Evolutionary conservation across 768 basidiomycete species (phyloP).

Genomic region (Amyloporia xantha): DNA sequence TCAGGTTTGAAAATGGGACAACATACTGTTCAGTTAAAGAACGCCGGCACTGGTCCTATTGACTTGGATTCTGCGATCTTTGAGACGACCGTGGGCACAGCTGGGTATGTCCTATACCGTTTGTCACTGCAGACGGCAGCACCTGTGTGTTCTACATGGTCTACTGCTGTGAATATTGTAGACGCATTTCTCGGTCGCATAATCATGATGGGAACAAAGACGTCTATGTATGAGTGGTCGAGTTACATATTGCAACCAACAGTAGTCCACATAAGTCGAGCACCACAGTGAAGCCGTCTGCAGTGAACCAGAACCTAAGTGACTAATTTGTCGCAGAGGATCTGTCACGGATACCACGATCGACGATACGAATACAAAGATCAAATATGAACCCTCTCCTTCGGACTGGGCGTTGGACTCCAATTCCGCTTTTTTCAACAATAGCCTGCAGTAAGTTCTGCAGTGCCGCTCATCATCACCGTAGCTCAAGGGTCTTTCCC

Average conservation of each 20-base stretch:
- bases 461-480: neutral
- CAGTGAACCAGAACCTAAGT: neutral
- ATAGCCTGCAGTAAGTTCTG: constrained; percentile 39
- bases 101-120: constrained; percentile 28
- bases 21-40: constrained; percentile 43
- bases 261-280: too few species aligned
- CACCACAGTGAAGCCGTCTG: constrained; percentile 6
- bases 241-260: too few species aligned
- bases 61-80: constrained; percentile 48
- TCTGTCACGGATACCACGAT: constrained; percentile 25
- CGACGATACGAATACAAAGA: constrained; percentile 35
- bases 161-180: neutral
- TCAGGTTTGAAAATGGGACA: constrained; percentile 36
- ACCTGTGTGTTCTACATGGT: too few species aligned
- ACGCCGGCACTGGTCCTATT: constrained; percentile 34
- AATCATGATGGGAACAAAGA: too few species aligned
- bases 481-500: too few species aligned
- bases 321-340: constrained; percentile 4
- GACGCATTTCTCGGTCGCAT: neutral
- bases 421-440: constrained; percentile 26
- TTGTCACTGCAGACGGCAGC: neutral
- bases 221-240: too few species aligned
- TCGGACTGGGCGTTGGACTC: constrained; percentile 32
- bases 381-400: constrained; percentile 33
- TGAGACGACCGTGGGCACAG: constrained; percentile 30